A percentile compares a stretch with the other conserved stretches of the same genome.
Conservation (phyloP, 768 basidiomycete genomes). For the Leccinum ochraceum region DNA sequence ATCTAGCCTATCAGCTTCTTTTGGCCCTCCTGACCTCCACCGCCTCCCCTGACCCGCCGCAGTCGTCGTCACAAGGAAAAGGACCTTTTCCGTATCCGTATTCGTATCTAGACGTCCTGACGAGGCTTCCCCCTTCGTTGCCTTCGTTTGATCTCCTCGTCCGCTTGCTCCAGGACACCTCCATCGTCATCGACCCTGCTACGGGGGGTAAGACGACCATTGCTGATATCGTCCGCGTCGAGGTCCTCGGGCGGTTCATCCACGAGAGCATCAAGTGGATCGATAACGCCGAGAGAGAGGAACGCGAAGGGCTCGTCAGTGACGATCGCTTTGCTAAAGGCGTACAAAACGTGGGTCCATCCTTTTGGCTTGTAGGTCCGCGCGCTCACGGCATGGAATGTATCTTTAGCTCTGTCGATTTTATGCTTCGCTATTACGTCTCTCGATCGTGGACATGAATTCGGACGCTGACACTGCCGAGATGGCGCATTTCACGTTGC, state of each 20-base stretch:
- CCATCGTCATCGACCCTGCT: conserved; percentile 41
- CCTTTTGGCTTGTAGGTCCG: conserved; percentile 1
- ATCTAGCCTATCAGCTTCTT: conserved; percentile 67
- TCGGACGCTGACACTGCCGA: conserved; percentile 73
- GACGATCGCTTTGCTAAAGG: conserved; percentile 76
- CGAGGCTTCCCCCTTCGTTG: conserved; percentile 67
- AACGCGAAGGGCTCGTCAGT: conserved; percentile 63
- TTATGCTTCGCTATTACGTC: conserved; percentile 68
- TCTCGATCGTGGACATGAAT: conserved; percentile 58
- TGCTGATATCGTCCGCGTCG: conserved; percentile 61
- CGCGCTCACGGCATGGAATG: conserved; percentile 1
- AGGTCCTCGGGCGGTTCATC: conserved; percentile 70
- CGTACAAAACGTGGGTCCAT: conserved; percentile 58
- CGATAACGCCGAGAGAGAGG: conserved; percentile 68
- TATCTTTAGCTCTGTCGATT: conserved; percentile 68
- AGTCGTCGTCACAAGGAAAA: conserved; percentile 18
- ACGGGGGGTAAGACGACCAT: conserved; percentile 56
- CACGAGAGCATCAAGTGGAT: conserved; percentile 71
- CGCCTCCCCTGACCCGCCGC: conserved; percentile 16
- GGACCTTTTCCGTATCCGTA: conserved; percentile 31
- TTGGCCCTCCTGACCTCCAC: conserved; percentile 52
- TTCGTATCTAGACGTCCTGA: conserved; percentile 63
- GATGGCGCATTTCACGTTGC: conserved; percentile 76
- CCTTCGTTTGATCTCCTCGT: conserved; percentile 75
- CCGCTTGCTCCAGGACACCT: conserved; percentile 63